A percentile compares a stretch with the other conserved stretches of the same genome.
Conservation (phyloP, 2,329 filamentous ascomycete species). For the Penicillium sp. region DNA sequence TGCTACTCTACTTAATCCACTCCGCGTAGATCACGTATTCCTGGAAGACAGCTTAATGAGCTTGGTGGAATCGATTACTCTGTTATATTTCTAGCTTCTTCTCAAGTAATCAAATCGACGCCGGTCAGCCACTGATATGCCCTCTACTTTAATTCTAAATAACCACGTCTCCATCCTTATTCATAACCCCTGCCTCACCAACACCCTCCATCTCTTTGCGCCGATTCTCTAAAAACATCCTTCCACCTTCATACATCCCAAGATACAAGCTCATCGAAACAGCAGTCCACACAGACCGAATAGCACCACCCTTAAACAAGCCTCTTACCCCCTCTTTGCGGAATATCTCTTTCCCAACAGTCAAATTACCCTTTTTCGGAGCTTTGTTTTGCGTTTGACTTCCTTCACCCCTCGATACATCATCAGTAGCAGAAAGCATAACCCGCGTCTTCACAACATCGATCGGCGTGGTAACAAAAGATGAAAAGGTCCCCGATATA, state of each 20-base stretch:
- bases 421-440: slow-evolving; percentile 67
- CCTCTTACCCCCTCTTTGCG: slow-evolving; percentile 68
- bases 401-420: background rate
- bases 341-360: slow-evolving; percentile 66
- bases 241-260: slow-evolving; percentile 80
- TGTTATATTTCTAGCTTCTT: too few relatives aligned
- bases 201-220: slow-evolving; percentile 21
- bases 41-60: too few relatives aligned
- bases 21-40: too few relatives aligned
- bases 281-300: slow-evolving; percentile 79
- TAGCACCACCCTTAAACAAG: slow-evolving; percentile 69
- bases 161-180: background rate
- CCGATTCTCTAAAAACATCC: slow-evolving; percentile 56
- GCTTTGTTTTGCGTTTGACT: background rate
- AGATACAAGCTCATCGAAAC: slow-evolving; percentile 81
- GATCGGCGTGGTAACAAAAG: slow-evolving; percentile 81
- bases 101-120: too few relatives aligned
- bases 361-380: slow-evolving; percentile 49
- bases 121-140: too few relatives aligned
- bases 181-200: background rate
- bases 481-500: slow-evolving; percentile 70
- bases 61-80: too few relatives aligned
- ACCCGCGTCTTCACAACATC: slow-evolving; percentile 89
- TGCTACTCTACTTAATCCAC: too few relatives aligned
- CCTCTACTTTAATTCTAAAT: background rate